Evolutionary conservation across 192 early-diverging fungal species (phyloP).

Genomic region (Coemansia sp.): DNA sequence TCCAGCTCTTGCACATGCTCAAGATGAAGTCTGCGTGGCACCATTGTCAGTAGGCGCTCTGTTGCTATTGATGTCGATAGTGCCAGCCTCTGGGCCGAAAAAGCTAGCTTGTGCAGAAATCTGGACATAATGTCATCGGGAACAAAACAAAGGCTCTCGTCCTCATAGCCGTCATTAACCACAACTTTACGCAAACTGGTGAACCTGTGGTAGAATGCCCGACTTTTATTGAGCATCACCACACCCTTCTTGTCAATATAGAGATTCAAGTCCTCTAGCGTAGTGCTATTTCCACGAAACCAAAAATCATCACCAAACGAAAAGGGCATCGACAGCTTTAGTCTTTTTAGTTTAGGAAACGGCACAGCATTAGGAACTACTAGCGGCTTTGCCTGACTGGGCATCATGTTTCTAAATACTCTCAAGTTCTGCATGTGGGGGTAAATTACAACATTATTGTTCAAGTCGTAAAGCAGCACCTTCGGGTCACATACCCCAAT

Average conservation of each 20-base stretch:
- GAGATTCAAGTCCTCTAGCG: constrained; percentile 4
- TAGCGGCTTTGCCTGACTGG: too few species aligned
- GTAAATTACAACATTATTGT: neutral
- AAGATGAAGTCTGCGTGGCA: neutral
- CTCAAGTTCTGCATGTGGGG: constrained; percentile 3
- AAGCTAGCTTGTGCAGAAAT: neutral
- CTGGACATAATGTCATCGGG: neutral
- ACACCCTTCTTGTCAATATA: neutral
- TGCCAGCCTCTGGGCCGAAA: neutral
- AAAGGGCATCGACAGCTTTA: neutral
- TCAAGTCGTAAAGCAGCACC: neutral
- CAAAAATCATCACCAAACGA: constrained; percentile 8
- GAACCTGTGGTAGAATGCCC: neutral
- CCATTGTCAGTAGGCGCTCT: neutral
- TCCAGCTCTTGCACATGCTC: neutral
- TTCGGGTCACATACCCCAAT: neutral
- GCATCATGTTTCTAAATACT: too few species aligned
- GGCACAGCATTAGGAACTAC: neutral
- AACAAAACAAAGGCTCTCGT: too few species aligned
- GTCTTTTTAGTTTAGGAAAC: neutral
- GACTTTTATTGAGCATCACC: neutral
- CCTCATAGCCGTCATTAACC: neutral
- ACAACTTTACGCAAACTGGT: neutral
- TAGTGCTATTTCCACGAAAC: constrained; percentile 9
- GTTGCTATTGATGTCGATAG: neutral